Evolutionary conservation across 352 stramenopile species (phyloP), one percentile per base, ranked within the genome.

Genomic region (Globisporangium cylindrosporum): DNA sequence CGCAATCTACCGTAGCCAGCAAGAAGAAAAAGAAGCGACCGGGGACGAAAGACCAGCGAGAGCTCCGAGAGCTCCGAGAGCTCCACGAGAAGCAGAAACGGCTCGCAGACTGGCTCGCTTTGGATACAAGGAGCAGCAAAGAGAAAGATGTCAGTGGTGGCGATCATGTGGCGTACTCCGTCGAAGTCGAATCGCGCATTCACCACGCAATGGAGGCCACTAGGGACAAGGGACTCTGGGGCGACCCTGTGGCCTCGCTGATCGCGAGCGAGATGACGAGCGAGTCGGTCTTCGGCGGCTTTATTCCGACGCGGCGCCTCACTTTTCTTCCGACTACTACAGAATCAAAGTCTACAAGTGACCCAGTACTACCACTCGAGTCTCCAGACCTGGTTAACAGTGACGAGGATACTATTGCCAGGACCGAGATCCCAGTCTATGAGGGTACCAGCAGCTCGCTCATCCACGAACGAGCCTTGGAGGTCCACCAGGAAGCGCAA

Each of bases 191-290:
- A 49, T 25, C 65, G 36, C 70, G 73, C 20, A 84, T 88, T 4
- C 62, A 75, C 43, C 38, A 51, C 6, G 65, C 70, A 38, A 81
- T 86, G 57, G 34, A 51, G 24, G 55, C 56, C 1, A 73, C 46
- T 10, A 62, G 64, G 8, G 72, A 71, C 29, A 32, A 58, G 6
- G 69, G 78, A 8, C 65, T 88, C 10, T 88, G 80, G 79, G 46
- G 66, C 7, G 78, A 90, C 34, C 64, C 74, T 2, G 78, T 90
- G 1, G 72, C 76, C 9, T 90, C 80, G n/a, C 38, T 77, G 4
- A 73, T 89, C 29, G 82, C 78, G 20, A 70, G 72, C 1, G 80
- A 90, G 38, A 82, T 89, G 70, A 88, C 71, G 38, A 88, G 80
- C 48, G 82, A 88, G 34, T 71, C 73, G 3, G 73, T 88, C 10